phyloP scores from a whole-genome alignment of 1,284 basidiomycete genomes.

The Ceraceosorus bombacis region DNA sequence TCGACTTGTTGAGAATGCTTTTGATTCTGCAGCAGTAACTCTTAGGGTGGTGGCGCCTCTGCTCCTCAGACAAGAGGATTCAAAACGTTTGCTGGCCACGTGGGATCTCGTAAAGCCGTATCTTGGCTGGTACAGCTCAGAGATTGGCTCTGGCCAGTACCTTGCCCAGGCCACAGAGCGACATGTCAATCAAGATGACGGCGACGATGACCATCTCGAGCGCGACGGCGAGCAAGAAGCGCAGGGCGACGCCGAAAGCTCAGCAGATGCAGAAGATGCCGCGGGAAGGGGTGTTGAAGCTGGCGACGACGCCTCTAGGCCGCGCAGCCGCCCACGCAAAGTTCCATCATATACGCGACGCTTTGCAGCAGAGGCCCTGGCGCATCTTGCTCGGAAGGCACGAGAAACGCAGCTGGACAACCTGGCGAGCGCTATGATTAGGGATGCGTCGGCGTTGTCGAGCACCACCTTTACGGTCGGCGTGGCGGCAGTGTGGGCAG shows the following conservation, averaged over 20 bases:
- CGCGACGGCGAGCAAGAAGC: slow-evolving; percentile 10
- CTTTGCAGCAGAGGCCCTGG: slow-evolving; percentile 45
- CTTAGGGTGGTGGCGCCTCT: slow-evolving; percentile 36
- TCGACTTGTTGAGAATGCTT: slow-evolving; percentile 41
- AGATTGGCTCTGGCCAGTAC: not conserved
- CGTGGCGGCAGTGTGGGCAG: slow-evolving; percentile 42
- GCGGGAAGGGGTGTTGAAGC: not conserved
- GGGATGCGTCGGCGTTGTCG: slow-evolving; percentile 20
- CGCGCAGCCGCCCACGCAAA: slow-evolving; percentile 6
- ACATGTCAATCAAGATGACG: slow-evolving; percentile 9
- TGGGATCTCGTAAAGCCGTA: slow-evolving; percentile 35
- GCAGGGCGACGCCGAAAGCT: slow-evolving; percentile 11
- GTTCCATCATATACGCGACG: slow-evolving; percentile 37
- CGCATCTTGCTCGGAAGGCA: slow-evolving; percentile 43
- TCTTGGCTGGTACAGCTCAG: slow-evolving; percentile 20
- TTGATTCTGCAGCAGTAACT: slow-evolving; percentile 40
- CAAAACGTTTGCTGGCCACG: slow-evolving; percentile 21
- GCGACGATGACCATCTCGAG: slow-evolving; percentile 1
- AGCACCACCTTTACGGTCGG: slow-evolving; percentile 29
- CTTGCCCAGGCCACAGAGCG: slow-evolving; percentile 1
- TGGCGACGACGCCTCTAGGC: not conserved
- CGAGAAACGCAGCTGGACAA: slow-evolving; percentile 25
- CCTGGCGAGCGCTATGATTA: slow-evolving; percentile 27
- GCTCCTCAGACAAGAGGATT: slow-evolving; percentile 23
- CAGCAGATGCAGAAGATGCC: slow-evolving; percentile 4